Conservation (phyloP, 2,329 filamentous ascomycete genomes). For the Reticulascus tulasneorum region DNA sequence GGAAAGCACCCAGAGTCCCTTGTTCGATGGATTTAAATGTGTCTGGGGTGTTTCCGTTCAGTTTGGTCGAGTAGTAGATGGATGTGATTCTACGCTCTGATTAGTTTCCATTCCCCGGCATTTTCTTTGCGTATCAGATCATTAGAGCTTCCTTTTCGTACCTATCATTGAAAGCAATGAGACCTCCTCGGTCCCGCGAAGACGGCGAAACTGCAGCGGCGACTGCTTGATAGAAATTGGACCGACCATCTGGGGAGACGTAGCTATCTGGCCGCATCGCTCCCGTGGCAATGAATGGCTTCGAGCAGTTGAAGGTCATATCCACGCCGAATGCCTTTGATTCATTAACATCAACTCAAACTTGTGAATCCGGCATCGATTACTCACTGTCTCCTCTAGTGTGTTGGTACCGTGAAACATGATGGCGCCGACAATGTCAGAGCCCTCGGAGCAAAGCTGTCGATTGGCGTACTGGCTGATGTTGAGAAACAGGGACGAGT, state of each 20-base stretch:
- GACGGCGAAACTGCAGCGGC: slow-evolving; percentile 39
- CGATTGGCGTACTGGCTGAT: slow-evolving; percentile 25
- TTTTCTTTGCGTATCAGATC: neutral
- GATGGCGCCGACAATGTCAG: slow-evolving; percentile 24
- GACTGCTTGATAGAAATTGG: slow-evolving; percentile 50
- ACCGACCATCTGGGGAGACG: slow-evolving; percentile 48
- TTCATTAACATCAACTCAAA: neutral
- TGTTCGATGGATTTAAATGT: slow-evolving; percentile 48
- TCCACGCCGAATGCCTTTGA: slow-evolving; percentile 46
- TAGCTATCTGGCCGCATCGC: slow-evolving; percentile 53
- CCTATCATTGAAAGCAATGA: slow-evolving; percentile 47
- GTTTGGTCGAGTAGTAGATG: slow-evolving; percentile 50
- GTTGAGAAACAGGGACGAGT: slow-evolving; percentile 28
- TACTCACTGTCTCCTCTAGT: slow-evolving; percentile 44
- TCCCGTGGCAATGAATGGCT: slow-evolving; percentile 49
- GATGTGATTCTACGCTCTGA: slow-evolving; percentile 31
- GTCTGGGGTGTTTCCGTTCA: slow-evolving; percentile 49
- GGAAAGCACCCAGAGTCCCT: slow-evolving; percentile 45
- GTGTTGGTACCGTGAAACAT: slow-evolving; percentile 50
- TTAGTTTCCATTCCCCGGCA: too few species aligned
- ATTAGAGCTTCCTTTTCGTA: neutral
- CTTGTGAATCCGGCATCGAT: neutral
- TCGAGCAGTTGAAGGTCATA: slow-evolving; percentile 45
- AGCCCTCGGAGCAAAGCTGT: slow-evolving; percentile 24
- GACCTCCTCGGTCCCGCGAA: slow-evolving; percentile 39